Conservation (phyloP, 768 basidiomycete genomes). For the Trametes punicea region DNA sequence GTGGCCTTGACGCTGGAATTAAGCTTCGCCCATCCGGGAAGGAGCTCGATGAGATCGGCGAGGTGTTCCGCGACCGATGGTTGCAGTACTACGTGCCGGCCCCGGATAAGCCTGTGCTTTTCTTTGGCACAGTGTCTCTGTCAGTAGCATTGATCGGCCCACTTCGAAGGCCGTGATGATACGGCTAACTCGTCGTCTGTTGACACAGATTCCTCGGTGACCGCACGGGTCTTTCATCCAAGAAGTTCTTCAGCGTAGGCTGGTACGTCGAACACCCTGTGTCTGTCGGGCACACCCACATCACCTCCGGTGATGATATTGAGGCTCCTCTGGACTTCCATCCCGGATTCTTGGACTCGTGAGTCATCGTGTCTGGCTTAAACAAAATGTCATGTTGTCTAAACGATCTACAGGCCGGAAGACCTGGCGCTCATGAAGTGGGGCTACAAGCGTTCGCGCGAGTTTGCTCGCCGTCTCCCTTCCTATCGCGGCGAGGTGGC, state of each 20-base stretch:
- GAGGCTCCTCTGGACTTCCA: slow-evolving; percentile 44
- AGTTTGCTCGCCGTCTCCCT: slow-evolving; percentile 52
- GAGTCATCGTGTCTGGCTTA: slow-evolving; percentile 13
- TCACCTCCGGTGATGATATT: slow-evolving; percentile 39
- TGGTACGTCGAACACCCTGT: slow-evolving; percentile 43
- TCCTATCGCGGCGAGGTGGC: slow-evolving; percentile 35
- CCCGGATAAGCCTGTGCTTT: slow-evolving; percentile 55
- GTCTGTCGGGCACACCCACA: slow-evolving; percentile 47
- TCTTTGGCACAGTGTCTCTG: slow-evolving; percentile 41
- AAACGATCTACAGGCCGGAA: slow-evolving; percentile 21
- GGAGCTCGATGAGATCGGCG: slow-evolving; percentile 49
- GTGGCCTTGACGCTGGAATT: slow-evolving; percentile 52
- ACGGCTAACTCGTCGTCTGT: not conserved
- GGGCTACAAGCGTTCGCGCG: slow-evolving; percentile 54
- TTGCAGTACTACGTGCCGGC: slow-evolving; percentile 44
- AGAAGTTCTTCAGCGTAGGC: slow-evolving; percentile 29
- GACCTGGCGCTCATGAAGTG: slow-evolving; percentile 43
- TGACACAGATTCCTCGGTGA: slow-evolving; percentile 28
- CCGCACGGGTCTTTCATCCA: slow-evolving; percentile 14
- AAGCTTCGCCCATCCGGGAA: slow-evolving; percentile 50
- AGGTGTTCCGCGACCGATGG: slow-evolving; percentile 49
- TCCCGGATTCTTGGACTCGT: slow-evolving; percentile 45
- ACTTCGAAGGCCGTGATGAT: not conserved
- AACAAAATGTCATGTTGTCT: not conserved
- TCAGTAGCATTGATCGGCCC: slow-evolving; percentile 24